phyloP scores from a whole-genome alignment of 2,329 filamentous ascomycete species.

The Tolypocladium sp. region DNA sequence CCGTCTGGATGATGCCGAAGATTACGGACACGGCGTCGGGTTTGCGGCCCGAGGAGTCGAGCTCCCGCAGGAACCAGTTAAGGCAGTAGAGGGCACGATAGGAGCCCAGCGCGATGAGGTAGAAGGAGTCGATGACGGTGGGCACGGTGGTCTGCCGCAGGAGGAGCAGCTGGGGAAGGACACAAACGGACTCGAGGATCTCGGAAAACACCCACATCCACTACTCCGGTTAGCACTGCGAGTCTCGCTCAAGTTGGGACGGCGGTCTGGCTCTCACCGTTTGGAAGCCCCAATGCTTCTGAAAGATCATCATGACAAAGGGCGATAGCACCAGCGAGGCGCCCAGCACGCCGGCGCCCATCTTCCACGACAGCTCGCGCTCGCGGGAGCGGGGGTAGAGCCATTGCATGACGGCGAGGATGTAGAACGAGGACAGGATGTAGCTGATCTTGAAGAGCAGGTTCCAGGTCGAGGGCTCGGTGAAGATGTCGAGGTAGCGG shows the following conservation, averaged over 20 bases:
- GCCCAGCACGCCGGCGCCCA: slow-evolving; percentile 61
- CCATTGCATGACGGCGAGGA: slow-evolving; percentile 79
- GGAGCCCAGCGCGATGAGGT: slow-evolving; percentile 76
- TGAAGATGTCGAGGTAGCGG: slow-evolving; percentile 78
- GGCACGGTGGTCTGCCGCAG: slow-evolving; percentile 91
- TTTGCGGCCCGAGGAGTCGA: slow-evolving; percentile 47
- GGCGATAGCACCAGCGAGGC: slow-evolving; percentile 62
- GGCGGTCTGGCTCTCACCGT: slow-evolving; percentile 27
- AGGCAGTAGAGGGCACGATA: slow-evolving; percentile 86
- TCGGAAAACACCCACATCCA: slow-evolving; percentile 82
- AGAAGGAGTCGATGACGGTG: slow-evolving; percentile 95
- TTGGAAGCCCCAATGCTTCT: slow-evolving; percentile 37
- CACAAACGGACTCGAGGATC: slow-evolving; percentile 82
- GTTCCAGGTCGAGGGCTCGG: slow-evolving; percentile 53
- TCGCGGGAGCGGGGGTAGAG: slow-evolving; percentile 82
- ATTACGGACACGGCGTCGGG: slow-evolving; percentile 68
- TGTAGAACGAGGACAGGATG: slow-evolving; percentile 74
- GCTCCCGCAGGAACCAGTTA: slow-evolving; percentile 73
- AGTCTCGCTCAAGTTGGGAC: background rate
- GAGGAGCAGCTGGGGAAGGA: slow-evolving; percentile 84
- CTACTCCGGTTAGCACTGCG: slow-evolving; percentile 32
- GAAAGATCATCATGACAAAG: slow-evolving; percentile 62
- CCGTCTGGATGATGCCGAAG: slow-evolving; percentile 83
- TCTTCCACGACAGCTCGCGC: slow-evolving; percentile 86
- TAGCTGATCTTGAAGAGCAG: slow-evolving; percentile 85